Conservation (phyloP, 768 basidiomycete genomes). For the Mrakia gelida region DNA sequence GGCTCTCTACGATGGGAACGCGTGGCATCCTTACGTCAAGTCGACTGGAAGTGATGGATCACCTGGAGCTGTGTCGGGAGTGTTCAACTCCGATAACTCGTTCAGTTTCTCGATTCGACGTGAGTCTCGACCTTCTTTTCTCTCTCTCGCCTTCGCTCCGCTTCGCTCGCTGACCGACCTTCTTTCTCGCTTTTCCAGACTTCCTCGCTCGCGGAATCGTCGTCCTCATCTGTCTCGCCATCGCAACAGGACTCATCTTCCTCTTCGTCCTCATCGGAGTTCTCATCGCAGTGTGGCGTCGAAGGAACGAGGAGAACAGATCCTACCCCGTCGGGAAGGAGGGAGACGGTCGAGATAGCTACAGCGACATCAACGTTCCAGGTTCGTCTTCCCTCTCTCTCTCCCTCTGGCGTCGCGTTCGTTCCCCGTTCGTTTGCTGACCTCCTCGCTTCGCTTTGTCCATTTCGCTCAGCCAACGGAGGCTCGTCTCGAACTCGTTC, state of each 20-base stretch:
- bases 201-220: slow-evolving; percentile 89
- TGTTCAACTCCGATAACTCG: slow-evolving; percentile 75
- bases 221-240: slow-evolving; percentile 95
- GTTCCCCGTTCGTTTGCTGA: neutral
- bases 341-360: slow-evolving; percentile 32
- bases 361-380: slow-evolving; percentile 36
- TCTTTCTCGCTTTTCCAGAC: slow-evolving; percentile 48
- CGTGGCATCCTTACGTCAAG: slow-evolving; percentile 74
- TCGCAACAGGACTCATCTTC: slow-evolving; percentile 89
- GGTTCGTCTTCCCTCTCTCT: neutral
- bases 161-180: neutral
- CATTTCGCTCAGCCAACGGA: no score
- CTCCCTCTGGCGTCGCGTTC: neutral
- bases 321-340: slow-evolving; percentile 35
- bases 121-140: slow-evolving; percentile 48
- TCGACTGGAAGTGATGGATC: slow-evolving; percentile 62
- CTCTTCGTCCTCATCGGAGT: slow-evolving; percentile 48
- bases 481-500: slow-evolving; percentile 55
- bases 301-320: slow-evolving; percentile 32
- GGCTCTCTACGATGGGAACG: slow-evolving; percentile 79
- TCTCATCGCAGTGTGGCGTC: slow-evolving; percentile 39
- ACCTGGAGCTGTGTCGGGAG: slow-evolving; percentile 64
- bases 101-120: slow-evolving; percentile 70
- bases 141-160: slow-evolving; percentile 17
- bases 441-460: neutral